A percentile compares a stretch with the other conserved stretches of the same genome.
Conservation (phyloP, 768 basidiomycete species). For the Rhizopogon sp. region DNA sequence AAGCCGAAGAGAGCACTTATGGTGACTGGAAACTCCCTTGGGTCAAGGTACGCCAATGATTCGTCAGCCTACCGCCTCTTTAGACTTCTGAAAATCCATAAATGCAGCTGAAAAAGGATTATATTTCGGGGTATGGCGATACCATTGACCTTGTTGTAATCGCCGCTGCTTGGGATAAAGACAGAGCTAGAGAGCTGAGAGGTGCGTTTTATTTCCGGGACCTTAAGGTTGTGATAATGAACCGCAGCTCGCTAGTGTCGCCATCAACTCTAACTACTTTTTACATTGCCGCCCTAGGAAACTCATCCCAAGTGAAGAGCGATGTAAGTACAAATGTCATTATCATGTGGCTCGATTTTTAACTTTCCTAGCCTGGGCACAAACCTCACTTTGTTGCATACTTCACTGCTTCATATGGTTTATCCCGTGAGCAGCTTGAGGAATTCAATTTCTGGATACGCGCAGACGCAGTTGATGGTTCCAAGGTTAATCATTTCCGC, state of each 20-base stretch:
- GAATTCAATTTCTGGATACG: slow-evolving; percentile 61
- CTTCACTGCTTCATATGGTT: slow-evolving; percentile 75
- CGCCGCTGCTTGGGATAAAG: slow-evolving; percentile 76
- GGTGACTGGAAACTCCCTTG: slow-evolving; percentile 62
- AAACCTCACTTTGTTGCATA: slow-evolving; percentile 67
- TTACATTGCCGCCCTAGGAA: slow-evolving; percentile 65
- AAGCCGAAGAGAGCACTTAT: slow-evolving; percentile 65
- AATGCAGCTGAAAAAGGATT: slow-evolving; percentile 70
- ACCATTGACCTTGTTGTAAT: slow-evolving; percentile 73
- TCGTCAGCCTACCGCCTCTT: slow-evolving; percentile 5
- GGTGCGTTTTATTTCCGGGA: slow-evolving; percentile 38
- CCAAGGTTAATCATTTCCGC: background rate
- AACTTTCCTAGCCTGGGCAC: slow-evolving; percentile 28
- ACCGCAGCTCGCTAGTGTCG: slow-evolving; percentile 41
- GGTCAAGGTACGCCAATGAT: slow-evolving; percentile 57
- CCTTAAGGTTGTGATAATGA: slow-evolving; percentile 1
- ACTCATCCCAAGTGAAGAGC: slow-evolving; percentile 34
- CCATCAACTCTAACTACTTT: slow-evolving; percentile 74
- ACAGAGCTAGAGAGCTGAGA: slow-evolving; percentile 69
- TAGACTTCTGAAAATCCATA: background rate
- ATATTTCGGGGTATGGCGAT: slow-evolving; percentile 82
- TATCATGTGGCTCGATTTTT: background rate
- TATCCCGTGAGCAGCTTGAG: slow-evolving; percentile 62
- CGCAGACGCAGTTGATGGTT: slow-evolving; percentile 19
- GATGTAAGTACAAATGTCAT: slow-evolving; percentile 28